These are phyloP conservation scores for Chaetomium tenue DNA, from an alignment of 495 filamentous ascomycete species.

Conservation along the genomic window DNA sequence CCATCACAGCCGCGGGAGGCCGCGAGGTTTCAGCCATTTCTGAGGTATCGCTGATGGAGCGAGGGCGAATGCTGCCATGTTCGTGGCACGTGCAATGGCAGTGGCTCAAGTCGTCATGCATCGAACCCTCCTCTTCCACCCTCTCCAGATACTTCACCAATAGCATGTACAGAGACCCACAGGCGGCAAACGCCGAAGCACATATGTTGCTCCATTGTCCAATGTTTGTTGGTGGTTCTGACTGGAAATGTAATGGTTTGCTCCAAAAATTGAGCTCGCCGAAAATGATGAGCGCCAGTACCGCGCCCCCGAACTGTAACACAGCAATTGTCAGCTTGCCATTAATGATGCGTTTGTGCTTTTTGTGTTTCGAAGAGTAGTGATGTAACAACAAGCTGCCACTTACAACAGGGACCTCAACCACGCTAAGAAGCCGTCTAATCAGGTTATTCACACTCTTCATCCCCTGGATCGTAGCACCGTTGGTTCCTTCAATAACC, in stretches of 20 bases:
- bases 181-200: constrained; percentile 51
- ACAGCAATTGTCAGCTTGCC: no score
- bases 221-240: constrained; percentile 55
- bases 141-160: constrained; percentile 37
- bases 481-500: constrained; percentile 54
- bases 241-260: constrained; percentile 48
- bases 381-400: no score
- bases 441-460: constrained; percentile 47
- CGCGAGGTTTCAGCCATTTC: constrained; percentile 11
- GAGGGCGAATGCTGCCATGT: neutral
- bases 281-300: constrained; percentile 53
- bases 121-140: constrained; percentile 15
- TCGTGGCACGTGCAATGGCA: constrained; percentile 33
- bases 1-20: neutral
- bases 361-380: no score
- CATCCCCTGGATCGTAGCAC: constrained; percentile 52
- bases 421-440: constrained; percentile 44
- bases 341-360: no score
- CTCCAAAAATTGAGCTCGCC: constrained; percentile 62
- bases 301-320: constrained; percentile 46
- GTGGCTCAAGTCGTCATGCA: constrained; percentile 16
- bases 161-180: constrained; percentile 55
- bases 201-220: constrained; percentile 59
- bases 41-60: neutral
- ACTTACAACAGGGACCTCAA: constrained; percentile 49